Percentiles rank a stretch among this genome's conserved stretches.
These are phyloP conservation scores for Lactarius indigo DNA, from an alignment of 768 basidiomycete genomes.

Conservation along the genomic window DNA sequence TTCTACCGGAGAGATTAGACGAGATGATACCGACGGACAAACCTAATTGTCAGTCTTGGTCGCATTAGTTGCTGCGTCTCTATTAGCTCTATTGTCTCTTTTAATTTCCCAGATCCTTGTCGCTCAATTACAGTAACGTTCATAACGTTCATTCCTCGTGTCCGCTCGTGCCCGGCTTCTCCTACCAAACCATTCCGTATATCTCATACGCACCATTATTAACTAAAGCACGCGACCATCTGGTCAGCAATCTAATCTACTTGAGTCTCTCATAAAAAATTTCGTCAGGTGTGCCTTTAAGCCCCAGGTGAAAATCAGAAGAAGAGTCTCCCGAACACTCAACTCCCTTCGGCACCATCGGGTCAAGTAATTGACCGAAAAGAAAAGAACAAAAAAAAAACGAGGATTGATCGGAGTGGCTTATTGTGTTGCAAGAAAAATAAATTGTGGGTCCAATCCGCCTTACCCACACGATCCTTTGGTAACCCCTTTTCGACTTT, in stretches of 20 bases:
- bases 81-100: constrained; percentile 1
- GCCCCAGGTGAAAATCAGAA: background rate
- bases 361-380: background rate
- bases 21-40: background rate
- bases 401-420: background rate
- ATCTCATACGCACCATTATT: background rate
- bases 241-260: background rate
- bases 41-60: background rate
- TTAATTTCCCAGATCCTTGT: background rate
- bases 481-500: background rate
- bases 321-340: background rate
- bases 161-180: background rate
- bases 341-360: background rate
- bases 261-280: background rate
- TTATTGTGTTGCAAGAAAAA: background rate
- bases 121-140: background rate
- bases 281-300: background rate
- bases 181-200: background rate
- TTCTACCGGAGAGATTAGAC: background rate
- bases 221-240: background rate
- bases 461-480: background rate
- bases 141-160: background rate
- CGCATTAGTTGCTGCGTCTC: background rate
- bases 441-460: background rate
- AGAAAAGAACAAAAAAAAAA: background rate